Evolutionary conservation across 768 basidiomycete species (phyloP).

Genomic region (Bullera alba): DNA sequence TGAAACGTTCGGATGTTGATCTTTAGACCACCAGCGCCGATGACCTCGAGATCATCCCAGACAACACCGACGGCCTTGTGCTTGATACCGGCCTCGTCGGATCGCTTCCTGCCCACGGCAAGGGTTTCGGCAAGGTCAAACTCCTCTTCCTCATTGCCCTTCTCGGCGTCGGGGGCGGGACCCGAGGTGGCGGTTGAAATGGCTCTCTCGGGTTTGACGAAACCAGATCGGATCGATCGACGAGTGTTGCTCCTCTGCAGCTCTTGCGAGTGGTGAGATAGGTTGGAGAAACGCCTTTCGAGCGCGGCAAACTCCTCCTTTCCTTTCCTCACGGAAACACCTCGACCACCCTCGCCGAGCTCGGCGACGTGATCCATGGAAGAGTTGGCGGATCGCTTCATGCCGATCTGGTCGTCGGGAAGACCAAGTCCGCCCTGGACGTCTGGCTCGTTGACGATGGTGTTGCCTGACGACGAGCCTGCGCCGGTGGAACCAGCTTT

Average conservation of each 20-base stretch:
- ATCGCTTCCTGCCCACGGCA: constrained; percentile 16
- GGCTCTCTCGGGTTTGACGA: constrained; percentile 1
- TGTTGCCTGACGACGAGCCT: constrained; percentile 19
- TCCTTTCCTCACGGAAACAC: constrained; percentile 28
- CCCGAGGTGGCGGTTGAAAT: constrained; percentile 2
- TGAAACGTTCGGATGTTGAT: constrained; percentile 48
- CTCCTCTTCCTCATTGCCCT: constrained; percentile 36
- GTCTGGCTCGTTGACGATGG: constrained; percentile 6
- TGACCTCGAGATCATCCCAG: constrained; percentile 44
- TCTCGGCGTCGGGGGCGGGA: constrained; percentile 21
- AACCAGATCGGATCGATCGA: constrained; percentile 6
- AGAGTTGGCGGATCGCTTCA: constrained; percentile 18
- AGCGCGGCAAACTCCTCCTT: constrained; percentile 34
- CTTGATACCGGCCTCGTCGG: constrained; percentile 46
- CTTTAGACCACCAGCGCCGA: constrained; percentile 48
- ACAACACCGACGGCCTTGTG: constrained; percentile 45
- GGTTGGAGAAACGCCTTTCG: constrained; percentile 29
- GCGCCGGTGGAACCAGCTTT: too few relatives aligned
- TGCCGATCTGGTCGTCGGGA: neutral
- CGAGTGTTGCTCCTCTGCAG: constrained; percentile 21
- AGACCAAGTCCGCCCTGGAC: constrained; percentile 1
- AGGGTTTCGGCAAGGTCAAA: constrained; percentile 46
- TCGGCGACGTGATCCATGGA: constrained; percentile 35
- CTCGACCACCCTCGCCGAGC: constrained; percentile 12
- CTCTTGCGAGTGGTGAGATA: constrained; percentile 30